Conservation (phyloP, 805 yeast species). For the Saccharomycopsis sp. region DNA sequence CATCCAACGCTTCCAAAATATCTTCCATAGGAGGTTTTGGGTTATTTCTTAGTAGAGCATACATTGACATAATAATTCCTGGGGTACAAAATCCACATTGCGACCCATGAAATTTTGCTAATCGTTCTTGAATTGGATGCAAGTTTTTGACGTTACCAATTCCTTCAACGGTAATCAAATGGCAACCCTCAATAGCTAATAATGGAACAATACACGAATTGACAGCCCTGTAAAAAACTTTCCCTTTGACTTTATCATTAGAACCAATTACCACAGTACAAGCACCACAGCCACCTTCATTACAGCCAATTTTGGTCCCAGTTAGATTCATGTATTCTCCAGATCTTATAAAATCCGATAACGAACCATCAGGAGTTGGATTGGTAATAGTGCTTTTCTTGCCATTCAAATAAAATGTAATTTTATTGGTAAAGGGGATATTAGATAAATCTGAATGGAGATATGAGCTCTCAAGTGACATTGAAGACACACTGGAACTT, state of each 20-base stretch:
- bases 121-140: constrained; percentile 44
- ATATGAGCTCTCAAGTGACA: constrained; percentile 7
- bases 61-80: constrained; percentile 43
- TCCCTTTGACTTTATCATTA: constrained; percentile 26
- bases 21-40: constrained; percentile 32
- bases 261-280: constrained; percentile 39
- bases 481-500: constrained; percentile 1
- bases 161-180: constrained; percentile 43
- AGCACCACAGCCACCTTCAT: constrained; percentile 48
- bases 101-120: constrained; percentile 42
- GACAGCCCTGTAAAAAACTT: constrained; percentile 32
- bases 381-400: constrained; percentile 29
- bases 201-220: constrained; percentile 43
- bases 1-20: constrained; percentile 39
- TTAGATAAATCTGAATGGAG: constrained; percentile 6
- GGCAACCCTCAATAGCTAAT: constrained; percentile 39
- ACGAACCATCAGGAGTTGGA: constrained; percentile 38
- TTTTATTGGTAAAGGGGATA: constrained; percentile 10
- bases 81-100: constrained; percentile 49
- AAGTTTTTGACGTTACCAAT: constrained; percentile 34
- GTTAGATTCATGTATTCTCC: constrained; percentile 29
- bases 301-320: constrained; percentile 43
- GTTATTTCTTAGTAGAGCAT: constrained; percentile 35
- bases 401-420: constrained; percentile 36
- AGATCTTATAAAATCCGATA: constrained; percentile 36